Percentiles rank a stretch among this genome's conserved stretches.
phyloP scores from a whole-genome alignment of 352 stramenopile genomes.

The Globisporangium nodosum region DNA sequence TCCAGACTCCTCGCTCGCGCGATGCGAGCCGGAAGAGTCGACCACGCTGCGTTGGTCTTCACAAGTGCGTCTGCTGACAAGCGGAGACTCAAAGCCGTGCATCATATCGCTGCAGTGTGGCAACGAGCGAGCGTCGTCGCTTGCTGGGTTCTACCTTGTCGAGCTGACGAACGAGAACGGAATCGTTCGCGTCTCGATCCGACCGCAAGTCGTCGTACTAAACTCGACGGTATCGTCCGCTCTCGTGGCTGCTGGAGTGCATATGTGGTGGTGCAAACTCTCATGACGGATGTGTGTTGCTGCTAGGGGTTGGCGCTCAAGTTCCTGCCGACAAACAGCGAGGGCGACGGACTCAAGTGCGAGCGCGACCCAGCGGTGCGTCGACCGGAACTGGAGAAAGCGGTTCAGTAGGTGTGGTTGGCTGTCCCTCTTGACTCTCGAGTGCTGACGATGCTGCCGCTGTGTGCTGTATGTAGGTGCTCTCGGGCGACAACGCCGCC shows the following conservation, averaged over 20 bases:
- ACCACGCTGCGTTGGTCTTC: conserved; percentile 14
- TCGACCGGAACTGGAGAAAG: not conserved
- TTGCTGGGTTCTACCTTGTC: conserved; percentile 27
- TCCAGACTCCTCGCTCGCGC: not conserved
- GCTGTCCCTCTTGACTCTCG: too few relatives aligned
- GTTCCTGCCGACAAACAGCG: conserved; percentile 9
- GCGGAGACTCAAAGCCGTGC: conserved; percentile 14
- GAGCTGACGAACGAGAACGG: conserved; percentile 28
- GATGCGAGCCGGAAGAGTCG: not conserved
- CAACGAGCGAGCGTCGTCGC: not conserved
- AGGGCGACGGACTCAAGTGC: conserved; percentile 9
- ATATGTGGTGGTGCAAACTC: not conserved
- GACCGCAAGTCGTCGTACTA: conserved; percentile 45
- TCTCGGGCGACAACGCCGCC: conserved; percentile 20
- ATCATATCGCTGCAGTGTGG: conserved; percentile 9
- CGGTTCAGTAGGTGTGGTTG: not conserved
- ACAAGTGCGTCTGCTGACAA: conserved; percentile 7
- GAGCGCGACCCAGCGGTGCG: conserved; percentile 7
- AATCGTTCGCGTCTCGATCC: conserved; percentile 31
- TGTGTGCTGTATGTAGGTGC: conserved; percentile 11
- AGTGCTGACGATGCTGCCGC: not conserved
- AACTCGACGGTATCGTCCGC: conserved; percentile 45
- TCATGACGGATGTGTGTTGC: not conserved
- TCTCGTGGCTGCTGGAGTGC: not conserved
- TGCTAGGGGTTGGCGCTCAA: conserved; percentile 10